These are phyloP conservation scores for Filosporella fistucella DNA, from an alignment of 495 filamentous ascomycete species.

Conservation along the genomic window DNA sequence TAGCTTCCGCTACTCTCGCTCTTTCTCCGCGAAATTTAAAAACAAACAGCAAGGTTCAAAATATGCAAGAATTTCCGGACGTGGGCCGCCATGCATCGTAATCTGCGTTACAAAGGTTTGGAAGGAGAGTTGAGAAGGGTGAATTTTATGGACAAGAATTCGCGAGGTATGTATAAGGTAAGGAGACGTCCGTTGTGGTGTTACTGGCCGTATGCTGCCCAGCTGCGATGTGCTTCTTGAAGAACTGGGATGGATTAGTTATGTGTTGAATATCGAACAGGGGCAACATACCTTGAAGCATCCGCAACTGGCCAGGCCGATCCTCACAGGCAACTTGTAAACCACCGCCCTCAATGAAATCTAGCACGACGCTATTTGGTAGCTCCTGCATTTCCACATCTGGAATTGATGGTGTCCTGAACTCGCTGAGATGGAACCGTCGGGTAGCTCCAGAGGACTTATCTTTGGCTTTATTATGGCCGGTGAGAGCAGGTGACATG, in stretches of 20 bases:
- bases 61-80: too few species aligned
- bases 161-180: too few species aligned
- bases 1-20: too few species aligned
- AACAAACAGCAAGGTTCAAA: too few species aligned
- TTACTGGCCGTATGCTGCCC: constrained; percentile 32
- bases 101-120: too few species aligned
- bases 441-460: constrained; percentile 54
- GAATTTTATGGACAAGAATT: too few species aligned
- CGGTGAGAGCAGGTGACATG: constrained; percentile 26
- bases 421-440: constrained; percentile 72
- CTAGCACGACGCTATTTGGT: constrained; percentile 78
- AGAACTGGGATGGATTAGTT: constrained; percentile 32
- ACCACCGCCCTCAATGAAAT: constrained; percentile 77
- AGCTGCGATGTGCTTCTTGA: constrained; percentile 42
- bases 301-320: constrained; percentile 60
- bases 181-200: not conserved
- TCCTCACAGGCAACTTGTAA: constrained; percentile 86
- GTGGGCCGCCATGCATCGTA: too few species aligned
- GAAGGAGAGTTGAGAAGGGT: too few species aligned
- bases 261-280: not conserved
- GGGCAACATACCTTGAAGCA: constrained; percentile 57
- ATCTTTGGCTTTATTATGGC: constrained; percentile 32
- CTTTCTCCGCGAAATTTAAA: too few species aligned
- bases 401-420: constrained; percentile 70
- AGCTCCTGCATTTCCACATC: constrained; percentile 87